A percentile compares a stretch with the other conserved stretches of the same genome.
These are phyloP conservation scores for Caryopteris hybrid DNA, from an alignment of 305 asterid genomes.

Conservation along the genomic window DNA sequence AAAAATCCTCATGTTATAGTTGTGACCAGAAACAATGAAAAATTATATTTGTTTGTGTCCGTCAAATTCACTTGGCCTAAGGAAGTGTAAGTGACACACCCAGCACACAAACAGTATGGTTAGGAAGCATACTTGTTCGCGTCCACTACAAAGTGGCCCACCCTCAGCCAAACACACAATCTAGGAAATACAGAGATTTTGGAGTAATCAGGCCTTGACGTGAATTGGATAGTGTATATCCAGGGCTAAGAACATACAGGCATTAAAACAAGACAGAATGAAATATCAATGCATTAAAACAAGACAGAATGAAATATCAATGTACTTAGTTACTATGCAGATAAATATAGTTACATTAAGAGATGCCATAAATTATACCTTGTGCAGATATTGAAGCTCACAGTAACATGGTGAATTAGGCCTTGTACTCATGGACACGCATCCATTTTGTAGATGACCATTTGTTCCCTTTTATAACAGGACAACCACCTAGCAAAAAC, in stretches of 20 bases:
- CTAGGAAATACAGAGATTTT: neutral
- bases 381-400: slow-evolving; percentile 25
- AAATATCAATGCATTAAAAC: neutral
- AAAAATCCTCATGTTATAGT: too few species aligned
- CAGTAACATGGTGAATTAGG: slow-evolving; percentile 31
- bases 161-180: neutral
- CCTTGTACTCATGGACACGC: slow-evolving; percentile 73
- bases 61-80: neutral
- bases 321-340: neutral
- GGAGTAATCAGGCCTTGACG: neutral
- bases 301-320: neutral
- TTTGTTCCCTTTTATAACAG: slow-evolving; percentile 89
- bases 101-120: neutral
- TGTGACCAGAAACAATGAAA: too few species aligned
- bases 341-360: neutral
- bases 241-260: neutral
- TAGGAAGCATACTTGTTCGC: neutral
- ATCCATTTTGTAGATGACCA: slow-evolving; percentile 99
- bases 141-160: neutral
- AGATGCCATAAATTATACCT: slow-evolving; percentile 7
- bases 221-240: neutral
- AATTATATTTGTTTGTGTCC: too few species aligned
- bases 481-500: slow-evolving; percentile 69
- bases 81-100: neutral
- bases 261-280: neutral